Base-by-base conservation (phyloP, 257 asterid species). In the Forsythia viridissima region DNA sequence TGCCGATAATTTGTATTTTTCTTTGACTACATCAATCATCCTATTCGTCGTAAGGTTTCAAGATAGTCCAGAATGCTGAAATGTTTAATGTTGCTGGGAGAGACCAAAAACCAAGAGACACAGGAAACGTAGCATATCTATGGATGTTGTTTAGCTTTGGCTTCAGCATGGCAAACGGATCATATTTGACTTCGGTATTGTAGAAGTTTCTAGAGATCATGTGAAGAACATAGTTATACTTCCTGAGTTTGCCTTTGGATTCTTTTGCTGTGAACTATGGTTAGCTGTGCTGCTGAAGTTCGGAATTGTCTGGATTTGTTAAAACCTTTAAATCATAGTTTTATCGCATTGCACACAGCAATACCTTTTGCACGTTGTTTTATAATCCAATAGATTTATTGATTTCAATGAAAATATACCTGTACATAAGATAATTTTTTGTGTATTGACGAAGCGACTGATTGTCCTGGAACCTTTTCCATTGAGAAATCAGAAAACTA, bases 341-440 rank as follows among this genome's bases (percentile, higher is more conserved):
- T 75, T 37, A 72, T 84, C 81, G 11, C 40, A 76, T 55, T 71
- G 79, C 46, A 39, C 51, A 67, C 59, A 51, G 69, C 76, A 43
- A 21, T 38, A 66, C 43, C 69, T 66, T 76, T 71, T 78, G 77
- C 80, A 63, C 78, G 18, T 51, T 48, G 24, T 74, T 81, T 59
- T 77, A 65, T 52, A 73, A 55, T 70, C 74, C 4, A 36, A 42
- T 84, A 66, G 80, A 78, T 73, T 18, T 42, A 79, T 70, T 59
- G 37, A 40, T 73, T 81, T 79, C 46, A 65, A 18, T 36, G 55
- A 44, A 13, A 75, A 24, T 70, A 69, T 71, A 87, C 74, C 42
- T 85, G 90, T 87, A 87, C 84, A 82, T 18, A 55, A 10, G 83
- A 55, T 82, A 66, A 63, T 48, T 78, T 70, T 30, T 76, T 78